Conservation (phyloP, 1,284 basidiomycete species). For the Polyporus tsugae region DNA sequence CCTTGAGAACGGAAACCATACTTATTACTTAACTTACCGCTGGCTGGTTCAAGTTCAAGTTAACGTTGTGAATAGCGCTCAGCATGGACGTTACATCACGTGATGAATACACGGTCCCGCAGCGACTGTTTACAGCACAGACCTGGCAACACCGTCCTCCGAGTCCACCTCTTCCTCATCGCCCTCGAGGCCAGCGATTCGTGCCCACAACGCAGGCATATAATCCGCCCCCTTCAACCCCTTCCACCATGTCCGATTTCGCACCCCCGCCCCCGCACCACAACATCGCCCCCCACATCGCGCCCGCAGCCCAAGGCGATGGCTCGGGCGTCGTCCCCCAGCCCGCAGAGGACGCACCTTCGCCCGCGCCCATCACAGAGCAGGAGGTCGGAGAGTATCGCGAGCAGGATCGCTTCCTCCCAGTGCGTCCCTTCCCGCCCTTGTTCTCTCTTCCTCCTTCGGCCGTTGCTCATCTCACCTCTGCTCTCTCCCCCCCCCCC, state of each 20-base stretch:
- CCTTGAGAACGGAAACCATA: not conserved
- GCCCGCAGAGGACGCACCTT: constrained; percentile 55
- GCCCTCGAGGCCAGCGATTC: not conserved
- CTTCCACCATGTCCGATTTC: constrained; percentile 55
- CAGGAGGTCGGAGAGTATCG: constrained; percentile 92
- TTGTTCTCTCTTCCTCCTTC: not conserved
- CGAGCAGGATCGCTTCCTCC: constrained; percentile 91
- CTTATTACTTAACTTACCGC: too few relatives aligned
- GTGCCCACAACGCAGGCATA: not conserved
- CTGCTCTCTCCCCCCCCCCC: not conserved
- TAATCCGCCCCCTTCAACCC: not conserved
- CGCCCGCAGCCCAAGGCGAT: constrained; percentile 57
- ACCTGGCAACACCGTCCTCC: too few relatives aligned
- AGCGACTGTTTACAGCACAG: too few relatives aligned
- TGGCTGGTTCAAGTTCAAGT: too few relatives aligned
- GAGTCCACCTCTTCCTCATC: not conserved
- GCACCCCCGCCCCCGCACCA: constrained; percentile 57
- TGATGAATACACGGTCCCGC: too few relatives aligned
- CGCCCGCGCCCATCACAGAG: constrained; percentile 82
- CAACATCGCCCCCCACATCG: constrained; percentile 50
- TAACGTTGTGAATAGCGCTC: too few relatives aligned
- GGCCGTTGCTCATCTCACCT: constrained; percentile 1
- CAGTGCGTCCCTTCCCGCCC: constrained; percentile 59
- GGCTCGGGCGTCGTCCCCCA: constrained; percentile 50
- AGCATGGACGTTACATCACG: not conserved